Percentiles rank a stretch among this genome's conserved stretches.
Evolutionary conservation across 2,329 filamentous ascomycete genomes (phyloP).

Genomic region (Aspergillus fumigatiaffinis): DNA sequence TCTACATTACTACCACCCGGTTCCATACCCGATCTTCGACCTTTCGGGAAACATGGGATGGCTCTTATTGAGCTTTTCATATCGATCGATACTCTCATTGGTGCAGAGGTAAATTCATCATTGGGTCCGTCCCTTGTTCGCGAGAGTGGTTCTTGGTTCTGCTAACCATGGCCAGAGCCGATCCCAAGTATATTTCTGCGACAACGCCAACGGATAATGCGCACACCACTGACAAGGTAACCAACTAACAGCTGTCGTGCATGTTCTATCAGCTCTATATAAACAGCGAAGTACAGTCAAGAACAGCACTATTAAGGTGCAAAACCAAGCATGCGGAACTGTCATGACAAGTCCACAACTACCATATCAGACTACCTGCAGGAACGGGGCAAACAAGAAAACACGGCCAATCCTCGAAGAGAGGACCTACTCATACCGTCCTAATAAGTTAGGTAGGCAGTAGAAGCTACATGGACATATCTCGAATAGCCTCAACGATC

Average conservation of each 20-base stretch:
- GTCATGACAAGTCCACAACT: too few species aligned
- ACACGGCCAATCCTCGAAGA: too few species aligned
- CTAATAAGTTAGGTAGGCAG: too few species aligned
- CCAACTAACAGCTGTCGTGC: neutral
- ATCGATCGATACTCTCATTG: neutral
- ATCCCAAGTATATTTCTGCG: neutral
- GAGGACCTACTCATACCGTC: too few species aligned
- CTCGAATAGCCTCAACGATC: too few species aligned
- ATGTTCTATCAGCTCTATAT: neutral
- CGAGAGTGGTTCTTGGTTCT: too few species aligned
- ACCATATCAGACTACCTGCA: too few species aligned
- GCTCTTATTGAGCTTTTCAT: neutral
- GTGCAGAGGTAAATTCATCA: neutral
- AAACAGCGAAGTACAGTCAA: too few species aligned
- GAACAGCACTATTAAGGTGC: too few species aligned
- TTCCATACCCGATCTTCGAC: neutral
- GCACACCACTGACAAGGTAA: neutral
- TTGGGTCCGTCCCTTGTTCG: neutral
- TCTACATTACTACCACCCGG: neutral
- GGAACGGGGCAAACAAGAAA: too few species aligned
- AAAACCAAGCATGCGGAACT: too few species aligned
- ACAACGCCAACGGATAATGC: neutral
- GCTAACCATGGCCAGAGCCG: neutral
- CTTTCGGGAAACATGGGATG: neutral
- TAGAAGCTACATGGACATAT: too few species aligned